Base-by-base conservation (phyloP, 768 basidiomycete species). In the Leccinum pellstonianum region DNA sequence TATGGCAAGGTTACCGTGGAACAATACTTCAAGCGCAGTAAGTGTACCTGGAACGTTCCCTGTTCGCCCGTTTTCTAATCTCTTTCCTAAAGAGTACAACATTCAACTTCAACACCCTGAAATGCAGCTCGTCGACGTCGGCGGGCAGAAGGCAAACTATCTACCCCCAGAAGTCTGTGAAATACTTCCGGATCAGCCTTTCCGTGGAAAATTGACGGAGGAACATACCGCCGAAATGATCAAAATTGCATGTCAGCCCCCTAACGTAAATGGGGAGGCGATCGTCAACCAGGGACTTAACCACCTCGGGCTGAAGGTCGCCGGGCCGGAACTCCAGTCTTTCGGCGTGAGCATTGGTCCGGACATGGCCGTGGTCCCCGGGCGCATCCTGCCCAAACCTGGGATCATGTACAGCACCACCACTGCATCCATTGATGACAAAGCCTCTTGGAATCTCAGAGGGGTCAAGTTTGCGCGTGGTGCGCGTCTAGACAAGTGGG, bases 401-500 rank as follows among this genome's bases (percentile, higher is more conserved):
- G 70, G 64, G 7, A 73, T 84, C 52, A 74, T 67, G 15, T 83
- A 83, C 43, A 19, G 19, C 62, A 68, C 62, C 3, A 59, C 69
- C 10, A 72, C 73, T 4, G 66, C 64, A 4, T 27, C 57, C 25
- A 73, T 82, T 21, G 79, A 82, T 60, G 77, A 82, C 1, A 73
- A 66, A 52, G 83, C 82, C 33, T 77, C 80, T 51, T 83, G 82
- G 82, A 84, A 85, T 60, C 67, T 85, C 52, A 73, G 81, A 51
- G 78, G 80, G 48, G 79, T 74, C 80, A 83, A 81, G 64, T 93
- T 93, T 66, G 75, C 83, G 3, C 73, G 69, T 25, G 88, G 88
- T 10, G 84, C 77, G 7, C 72, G 65, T 14, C 71, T 93, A 52
- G 75, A 76, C 23, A 82, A 81, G 23, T 91, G 90, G 88, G 82